These are phyloP conservation scores for Lasiosphaeria ovina DNA, from an alignment of 495 filamentous ascomycete species.

Conservation along the genomic window DNA sequence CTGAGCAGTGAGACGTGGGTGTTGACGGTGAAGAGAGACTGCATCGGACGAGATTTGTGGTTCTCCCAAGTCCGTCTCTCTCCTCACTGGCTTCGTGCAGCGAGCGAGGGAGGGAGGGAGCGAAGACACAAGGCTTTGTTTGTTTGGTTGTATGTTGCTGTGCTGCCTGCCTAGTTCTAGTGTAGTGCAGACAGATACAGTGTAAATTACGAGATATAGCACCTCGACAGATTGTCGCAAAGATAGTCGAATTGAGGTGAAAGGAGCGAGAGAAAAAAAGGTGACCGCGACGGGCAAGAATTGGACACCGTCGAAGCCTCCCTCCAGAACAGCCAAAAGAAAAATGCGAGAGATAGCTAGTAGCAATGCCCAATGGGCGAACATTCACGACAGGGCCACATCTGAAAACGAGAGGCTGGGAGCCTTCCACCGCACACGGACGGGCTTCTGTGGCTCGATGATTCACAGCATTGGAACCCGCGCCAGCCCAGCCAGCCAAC, in stretches of 20 bases:
- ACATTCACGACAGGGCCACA: not conserved
- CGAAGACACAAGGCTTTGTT: no score
- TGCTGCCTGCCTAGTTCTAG: not conserved
- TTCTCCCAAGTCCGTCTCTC: constrained; percentile 4
- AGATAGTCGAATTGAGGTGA: not conserved
- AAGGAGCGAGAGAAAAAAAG: not conserved
- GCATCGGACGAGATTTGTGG: constrained; percentile 34
- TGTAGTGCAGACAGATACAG: not conserved
- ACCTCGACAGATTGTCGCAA: not conserved
- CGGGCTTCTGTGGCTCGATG: not conserved
- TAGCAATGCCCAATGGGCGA: not conserved
- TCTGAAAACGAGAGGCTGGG: constrained; percentile 46
- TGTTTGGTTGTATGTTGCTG: constrained; percentile 1
- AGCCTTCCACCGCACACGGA: constrained; percentile 14
- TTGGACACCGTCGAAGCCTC: no score
- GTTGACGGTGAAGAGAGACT: constrained; percentile 50
- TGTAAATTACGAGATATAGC: not conserved
- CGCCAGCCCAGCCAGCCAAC: constrained; percentile 17
- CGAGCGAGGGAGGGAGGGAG: no score
- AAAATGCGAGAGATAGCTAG: not conserved
- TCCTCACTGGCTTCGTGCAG: no score
- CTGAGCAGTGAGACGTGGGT: constrained; percentile 54
- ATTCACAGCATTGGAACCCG: constrained; percentile 13
- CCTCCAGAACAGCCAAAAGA: not conserved
- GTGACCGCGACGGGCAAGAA: not conserved